A percentile compares a stretch with the other conserved stretches of the same genome.
These are phyloP conservation scores for Myriangium duriaei DNA, from an alignment of 2,329 filamentous ascomycete species.

Conservation along the genomic window DNA sequence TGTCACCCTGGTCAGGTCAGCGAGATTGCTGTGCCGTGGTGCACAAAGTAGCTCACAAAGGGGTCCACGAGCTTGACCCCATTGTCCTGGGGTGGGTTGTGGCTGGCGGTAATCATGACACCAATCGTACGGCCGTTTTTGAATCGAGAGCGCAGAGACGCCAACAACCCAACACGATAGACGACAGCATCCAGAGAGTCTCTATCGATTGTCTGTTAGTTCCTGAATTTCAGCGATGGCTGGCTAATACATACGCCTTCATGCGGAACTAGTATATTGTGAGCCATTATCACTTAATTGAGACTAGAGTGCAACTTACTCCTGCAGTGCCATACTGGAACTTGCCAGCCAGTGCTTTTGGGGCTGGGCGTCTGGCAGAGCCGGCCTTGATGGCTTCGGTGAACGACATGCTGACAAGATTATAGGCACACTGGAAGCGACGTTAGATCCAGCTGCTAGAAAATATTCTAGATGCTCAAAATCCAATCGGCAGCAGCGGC, in stretches of 20 bases:
- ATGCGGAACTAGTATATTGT: conserved; percentile 46
- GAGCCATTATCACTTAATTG: conserved; percentile 4
- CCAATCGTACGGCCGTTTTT: conserved; percentile 84
- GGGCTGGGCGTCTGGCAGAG: conserved; percentile 22
- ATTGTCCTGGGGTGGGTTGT: conserved; percentile 83
- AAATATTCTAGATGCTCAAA: not conserved
- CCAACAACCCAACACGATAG: conserved; percentile 82
- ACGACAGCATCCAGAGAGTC: conserved; percentile 83
- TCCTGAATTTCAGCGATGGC: conserved; percentile 19
- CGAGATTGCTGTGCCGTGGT: conserved; percentile 16
- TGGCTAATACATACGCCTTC: conserved; percentile 45
- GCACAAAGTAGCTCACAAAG: conserved; percentile 41
- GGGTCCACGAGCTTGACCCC: conserved; percentile 94
- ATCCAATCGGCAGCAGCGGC: not conserved
- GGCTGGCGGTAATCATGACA: conserved; percentile 90
- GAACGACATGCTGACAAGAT: conserved; percentile 5
- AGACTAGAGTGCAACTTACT: conserved; percentile 9
- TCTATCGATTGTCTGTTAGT: conserved; percentile 24
- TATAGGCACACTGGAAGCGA: not conserved
- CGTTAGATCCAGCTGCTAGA: not conserved
- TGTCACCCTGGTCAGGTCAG: conserved; percentile 54
- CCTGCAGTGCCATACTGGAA: conserved; percentile 51
- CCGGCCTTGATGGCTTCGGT: conserved; percentile 12
- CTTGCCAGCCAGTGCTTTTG: conserved; percentile 21
- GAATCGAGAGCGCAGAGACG: conserved; percentile 78